Evolutionary conservation across 306 rosid genomes (phyloP), one percentile per base, ranked within the genome.

Genomic region (Prunus mume): DNA sequence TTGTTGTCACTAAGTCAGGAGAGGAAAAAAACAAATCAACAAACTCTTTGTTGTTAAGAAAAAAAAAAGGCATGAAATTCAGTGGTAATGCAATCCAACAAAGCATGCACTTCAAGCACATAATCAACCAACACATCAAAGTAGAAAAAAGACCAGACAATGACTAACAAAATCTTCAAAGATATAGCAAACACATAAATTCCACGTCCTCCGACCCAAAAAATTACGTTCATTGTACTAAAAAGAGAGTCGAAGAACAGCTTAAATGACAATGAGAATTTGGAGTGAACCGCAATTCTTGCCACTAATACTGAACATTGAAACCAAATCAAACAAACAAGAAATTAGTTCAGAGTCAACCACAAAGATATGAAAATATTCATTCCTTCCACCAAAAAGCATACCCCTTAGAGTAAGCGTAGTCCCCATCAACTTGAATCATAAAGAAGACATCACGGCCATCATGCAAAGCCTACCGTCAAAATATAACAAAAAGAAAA

Each of bases 391-490:
- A 38, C 27, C 17, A 68, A 41, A 28, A 70, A 64, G 52, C 88
- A 63, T 85, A 92, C 98, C 98, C 97, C 82, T 84, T 89, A 13
- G 95, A 78, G 80, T 90, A 95, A 2, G 81, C 88, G 61, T 92
- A 92, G 77, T 85, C 91, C 62, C 92, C 86, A 72, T 90, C 96
- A 63, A 95, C 95, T 88, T 92, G 89, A 28, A 95, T 76, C 82
- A 92, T 80, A 80, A 95, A 95, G 86, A 87, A 95, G 20, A 87
- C 84, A 81, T 95, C 92, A 18, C 76, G 93, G 12, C 98, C 97
- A 82, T 92, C 98, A 24, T 95, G 98, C 76, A 95, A 76, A 81
- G 89, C 88, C 98, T 94, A 87, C 65, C 41, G 41, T 45, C 58
- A 73, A 75, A 78, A 6, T 57, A 73, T 62, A 30, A 25, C 6